Conservation (phyloP, 345 rosid species). For the Eucalyptus leucophloia region DNA sequence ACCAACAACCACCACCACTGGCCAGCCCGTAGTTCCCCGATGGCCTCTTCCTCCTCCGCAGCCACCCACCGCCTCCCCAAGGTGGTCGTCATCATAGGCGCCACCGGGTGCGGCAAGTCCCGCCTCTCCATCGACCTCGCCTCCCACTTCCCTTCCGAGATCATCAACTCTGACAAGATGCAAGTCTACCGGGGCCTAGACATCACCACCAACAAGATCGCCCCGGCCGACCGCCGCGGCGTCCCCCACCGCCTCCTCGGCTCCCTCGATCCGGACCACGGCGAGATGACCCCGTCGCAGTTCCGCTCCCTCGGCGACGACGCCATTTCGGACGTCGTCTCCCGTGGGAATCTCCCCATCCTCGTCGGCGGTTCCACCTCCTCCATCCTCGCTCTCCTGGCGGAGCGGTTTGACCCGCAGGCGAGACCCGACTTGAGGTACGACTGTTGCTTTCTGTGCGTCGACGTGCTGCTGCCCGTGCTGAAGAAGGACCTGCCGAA, state of each 20-base stretch:
- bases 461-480: slow-evolving; percentile 42
- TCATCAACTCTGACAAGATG: slow-evolving; percentile 83
- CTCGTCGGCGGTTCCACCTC: too few species aligned
- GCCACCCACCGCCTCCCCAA: slow-evolving; percentile 21
- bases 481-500: slow-evolving; percentile 31
- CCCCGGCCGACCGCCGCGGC: too few species aligned
- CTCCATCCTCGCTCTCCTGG: too few species aligned
- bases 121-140: slow-evolving; percentile 77
- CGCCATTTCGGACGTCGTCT: too few species aligned
- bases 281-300: too few species aligned
- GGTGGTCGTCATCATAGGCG: slow-evolving; percentile 67
- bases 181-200: slow-evolving; percentile 45
- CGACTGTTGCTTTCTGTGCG: slow-evolving; percentile 69
- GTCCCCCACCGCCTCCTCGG: too few species aligned
- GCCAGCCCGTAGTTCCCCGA: neutral
- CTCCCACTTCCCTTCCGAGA: slow-evolving; percentile 20
- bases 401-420: too few species aligned
- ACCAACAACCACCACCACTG: too few species aligned
- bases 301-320: fast-evolving
- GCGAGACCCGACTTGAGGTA: slow-evolving; percentile 25
- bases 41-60: neutral
- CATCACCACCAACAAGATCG: too few species aligned
- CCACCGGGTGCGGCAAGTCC: slow-evolving; percentile 83
- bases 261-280: too few species aligned
- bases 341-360: slow-evolving; percentile 14